Conservation (phyloP, 1,284 basidiomycete genomes). For the Trichosporon coremiiforme region DNA sequence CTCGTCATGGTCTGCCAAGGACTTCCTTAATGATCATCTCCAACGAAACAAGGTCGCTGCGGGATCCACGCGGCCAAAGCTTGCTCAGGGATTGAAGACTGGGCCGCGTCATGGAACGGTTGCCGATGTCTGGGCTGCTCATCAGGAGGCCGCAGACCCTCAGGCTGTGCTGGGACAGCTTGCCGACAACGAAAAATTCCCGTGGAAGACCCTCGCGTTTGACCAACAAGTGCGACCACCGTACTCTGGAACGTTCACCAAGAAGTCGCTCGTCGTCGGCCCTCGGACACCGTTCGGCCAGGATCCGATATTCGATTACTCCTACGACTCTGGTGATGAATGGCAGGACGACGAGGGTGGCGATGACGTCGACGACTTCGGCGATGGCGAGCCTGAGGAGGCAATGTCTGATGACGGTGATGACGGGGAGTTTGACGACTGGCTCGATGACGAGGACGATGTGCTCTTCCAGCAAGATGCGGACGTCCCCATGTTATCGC, state of each 20-base stretch:
- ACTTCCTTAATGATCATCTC: constrained; percentile 42
- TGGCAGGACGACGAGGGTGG: constrained; percentile 56
- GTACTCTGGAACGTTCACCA: constrained; percentile 54
- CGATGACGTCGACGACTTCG: constrained; percentile 44
- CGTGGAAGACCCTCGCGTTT: constrained; percentile 54
- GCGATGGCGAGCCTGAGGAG: constrained; percentile 31
- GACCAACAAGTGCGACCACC: constrained; percentile 54
- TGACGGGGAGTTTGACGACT: constrained; percentile 53
- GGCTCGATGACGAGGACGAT: constrained; percentile 46
- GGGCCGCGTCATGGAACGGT: constrained; percentile 44
- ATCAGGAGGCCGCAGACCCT: constrained; percentile 53
- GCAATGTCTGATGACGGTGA: constrained; percentile 41
- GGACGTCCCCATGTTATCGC: constrained; percentile 41
- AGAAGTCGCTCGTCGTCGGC: constrained; percentile 51
- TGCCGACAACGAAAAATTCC: constrained; percentile 43
- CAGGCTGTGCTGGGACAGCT: constrained; percentile 47
- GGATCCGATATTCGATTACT: constrained; percentile 55
- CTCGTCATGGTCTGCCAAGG: constrained; percentile 27
- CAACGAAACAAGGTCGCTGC: constrained; percentile 25
- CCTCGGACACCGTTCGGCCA: constrained; percentile 54
- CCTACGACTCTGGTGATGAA: constrained; percentile 55
- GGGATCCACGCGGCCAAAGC: constrained; percentile 17
- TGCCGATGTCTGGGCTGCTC: constrained; percentile 41
- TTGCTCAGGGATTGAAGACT: constrained; percentile 45
- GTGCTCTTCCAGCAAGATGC: constrained; percentile 38